A percentile compares a stretch with the other conserved stretches of the same genome.
Evolutionary conservation across 306 rosid species (phyloP).

Genomic region (Mimosa bimucronata): DNA sequence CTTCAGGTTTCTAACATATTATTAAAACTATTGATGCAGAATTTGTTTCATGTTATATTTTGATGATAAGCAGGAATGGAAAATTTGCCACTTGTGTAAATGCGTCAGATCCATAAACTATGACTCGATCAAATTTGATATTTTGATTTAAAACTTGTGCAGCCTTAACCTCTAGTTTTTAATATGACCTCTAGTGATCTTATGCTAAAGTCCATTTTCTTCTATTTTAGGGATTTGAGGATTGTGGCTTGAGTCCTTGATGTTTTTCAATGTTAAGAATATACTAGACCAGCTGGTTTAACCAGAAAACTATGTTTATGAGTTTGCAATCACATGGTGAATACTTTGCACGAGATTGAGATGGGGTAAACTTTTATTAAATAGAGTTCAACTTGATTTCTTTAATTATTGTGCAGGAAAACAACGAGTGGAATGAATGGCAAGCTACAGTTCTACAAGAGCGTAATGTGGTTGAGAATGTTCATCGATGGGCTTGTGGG

Average conservation of each 20-base stretch:
- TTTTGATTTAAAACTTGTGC: slow-evolving; percentile 4
- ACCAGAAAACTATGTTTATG: slow-evolving; percentile 6
- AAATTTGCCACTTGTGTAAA: slow-evolving; percentile 12
- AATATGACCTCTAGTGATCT: not conserved
- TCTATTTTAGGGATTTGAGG: slow-evolving; percentile 16
- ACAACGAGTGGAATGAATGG: slow-evolving; percentile 89
- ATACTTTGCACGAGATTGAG: not conserved
- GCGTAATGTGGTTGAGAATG: slow-evolving; percentile 92
- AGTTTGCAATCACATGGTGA: slow-evolving; percentile 28
- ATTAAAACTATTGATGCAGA: not conserved
- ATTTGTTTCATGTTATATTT: not conserved
- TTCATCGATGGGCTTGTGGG: slow-evolving; percentile 97
- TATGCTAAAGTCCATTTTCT: slow-evolving; percentile 2
- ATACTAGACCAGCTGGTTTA: not conserved
- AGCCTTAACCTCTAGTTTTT: slow-evolving; percentile 21
- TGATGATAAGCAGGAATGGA: not conserved
- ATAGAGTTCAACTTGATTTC: slow-evolving; percentile 25
- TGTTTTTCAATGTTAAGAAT: slow-evolving; percentile 3
- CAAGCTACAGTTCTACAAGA: slow-evolving; percentile 78
- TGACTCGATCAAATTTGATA: slow-evolving; percentile 15
- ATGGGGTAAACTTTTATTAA: not conserved
- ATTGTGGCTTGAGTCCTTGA: slow-evolving; percentile 17
- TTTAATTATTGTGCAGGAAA: slow-evolving; percentile 63
- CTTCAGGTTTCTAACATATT: slow-evolving; percentile 69
- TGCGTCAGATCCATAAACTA: slow-evolving; percentile 6